phyloP scores from a whole-genome alignment of 176 grass and related monocot species.

The Rhynchospora tenuis region DNA sequence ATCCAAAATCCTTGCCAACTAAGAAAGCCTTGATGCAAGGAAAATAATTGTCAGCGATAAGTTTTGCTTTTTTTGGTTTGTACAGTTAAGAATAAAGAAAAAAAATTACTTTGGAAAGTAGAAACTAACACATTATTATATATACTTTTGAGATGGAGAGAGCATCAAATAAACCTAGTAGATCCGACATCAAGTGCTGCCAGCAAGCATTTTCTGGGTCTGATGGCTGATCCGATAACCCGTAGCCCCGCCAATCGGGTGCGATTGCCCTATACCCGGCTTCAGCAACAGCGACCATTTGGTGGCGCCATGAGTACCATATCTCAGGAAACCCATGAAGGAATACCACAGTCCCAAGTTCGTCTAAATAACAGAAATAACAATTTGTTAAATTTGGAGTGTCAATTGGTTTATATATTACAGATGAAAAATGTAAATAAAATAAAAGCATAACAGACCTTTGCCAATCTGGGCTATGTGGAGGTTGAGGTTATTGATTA shows the following conservation, averaged over 20 bases:
- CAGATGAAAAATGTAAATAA: not conserved
- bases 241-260: slow-evolving; percentile 35
- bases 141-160: slow-evolving; percentile 33
- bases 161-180: not conserved
- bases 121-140: not conserved
- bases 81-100: not conserved
- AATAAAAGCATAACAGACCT: slow-evolving; percentile 4
- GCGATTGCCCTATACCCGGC: slow-evolving; percentile 33
- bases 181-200: slow-evolving; percentile 18
- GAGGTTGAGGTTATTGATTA: slow-evolving; percentile 29
- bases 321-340: slow-evolving; percentile 45
- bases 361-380: not conserved
- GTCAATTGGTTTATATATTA: not conserved
- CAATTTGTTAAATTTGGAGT: not conserved
- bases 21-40: slow-evolving; percentile 19
- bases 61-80: not conserved
- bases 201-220: slow-evolving; percentile 23
- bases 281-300: slow-evolving; percentile 28
- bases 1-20: slow-evolving; percentile 30
- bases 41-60: not conserved
- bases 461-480: slow-evolving; percentile 37
- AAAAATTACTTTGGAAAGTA: not conserved
- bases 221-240: slow-evolving; percentile 31
- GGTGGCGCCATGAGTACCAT: slow-evolving; percentile 44
- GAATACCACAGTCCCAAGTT: slow-evolving; percentile 30